These are phyloP conservation scores for Xylaria acuta DNA, from an alignment of 495 filamentous ascomycete genomes.

Conservation along the genomic window DNA sequence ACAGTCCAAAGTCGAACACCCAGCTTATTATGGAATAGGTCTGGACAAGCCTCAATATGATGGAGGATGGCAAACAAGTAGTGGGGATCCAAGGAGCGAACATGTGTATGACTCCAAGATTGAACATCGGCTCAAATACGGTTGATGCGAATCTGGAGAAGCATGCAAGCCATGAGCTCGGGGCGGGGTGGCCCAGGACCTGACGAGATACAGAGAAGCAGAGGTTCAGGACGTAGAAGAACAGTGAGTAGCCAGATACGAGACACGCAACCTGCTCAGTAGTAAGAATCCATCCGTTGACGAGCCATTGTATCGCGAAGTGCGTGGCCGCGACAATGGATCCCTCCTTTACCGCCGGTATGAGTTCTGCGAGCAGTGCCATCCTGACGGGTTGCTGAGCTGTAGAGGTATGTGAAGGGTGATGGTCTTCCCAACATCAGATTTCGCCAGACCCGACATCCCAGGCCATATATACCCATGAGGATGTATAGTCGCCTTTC, in stretches of 20 bases:
- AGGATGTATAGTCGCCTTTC: neutral
- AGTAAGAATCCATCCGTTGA: neutral
- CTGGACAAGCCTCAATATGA: neutral
- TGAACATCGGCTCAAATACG: neutral
- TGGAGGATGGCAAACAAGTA: neutral
- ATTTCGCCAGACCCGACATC: neutral
- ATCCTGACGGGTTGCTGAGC: neutral
- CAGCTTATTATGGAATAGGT: neutral
- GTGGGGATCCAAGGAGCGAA: neutral
- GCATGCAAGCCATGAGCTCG: neutral
- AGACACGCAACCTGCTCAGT: neutral
- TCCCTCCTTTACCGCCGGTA: constrained; percentile 1
- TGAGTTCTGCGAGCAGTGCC: neutral
- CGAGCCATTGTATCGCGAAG: neutral
- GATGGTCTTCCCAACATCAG: neutral
- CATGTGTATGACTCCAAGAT: neutral
- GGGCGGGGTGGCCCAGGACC: neutral
- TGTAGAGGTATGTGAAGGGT: neutral
- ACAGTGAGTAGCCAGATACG: constrained; percentile 1
- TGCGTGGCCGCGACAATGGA: neutral
- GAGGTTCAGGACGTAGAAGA: constrained; percentile 6
- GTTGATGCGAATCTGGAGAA: neutral
- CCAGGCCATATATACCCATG: neutral
- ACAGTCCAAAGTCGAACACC: neutral
- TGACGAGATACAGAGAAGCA: neutral